Conservation (phyloP, 2,329 filamentous ascomycete species). For the Teratosphaeria pseudoeucalypti region DNA sequence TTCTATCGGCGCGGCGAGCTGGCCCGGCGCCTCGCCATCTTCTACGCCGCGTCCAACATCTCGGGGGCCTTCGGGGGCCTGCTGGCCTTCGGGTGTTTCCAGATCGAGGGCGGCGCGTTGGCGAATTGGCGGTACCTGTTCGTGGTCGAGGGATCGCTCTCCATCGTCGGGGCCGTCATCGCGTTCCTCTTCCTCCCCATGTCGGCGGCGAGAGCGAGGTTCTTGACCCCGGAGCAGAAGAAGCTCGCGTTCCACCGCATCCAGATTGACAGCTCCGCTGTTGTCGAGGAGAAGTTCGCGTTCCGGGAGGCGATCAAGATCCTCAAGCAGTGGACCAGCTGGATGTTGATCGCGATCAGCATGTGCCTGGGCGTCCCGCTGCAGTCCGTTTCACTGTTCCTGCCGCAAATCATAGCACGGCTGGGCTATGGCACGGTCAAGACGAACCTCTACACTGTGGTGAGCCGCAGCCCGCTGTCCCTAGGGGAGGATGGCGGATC, state of each 20-base stretch:
- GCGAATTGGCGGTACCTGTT: conserved; percentile 56
- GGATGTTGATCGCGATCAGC: conserved; percentile 46
- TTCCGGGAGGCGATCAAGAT: conserved; percentile 43
- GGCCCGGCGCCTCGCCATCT: conserved; percentile 58
- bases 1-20: conserved; percentile 66
- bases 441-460: conserved; percentile 57
- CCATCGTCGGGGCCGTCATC: conserved; percentile 49
- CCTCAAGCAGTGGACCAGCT: conserved; percentile 45
- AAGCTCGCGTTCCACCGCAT: conserved; percentile 62
- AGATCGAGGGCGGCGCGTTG: conserved; percentile 39
- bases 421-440: conserved; percentile 47
- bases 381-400: conserved; percentile 46
- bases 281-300: conserved; percentile 47
- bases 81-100: conserved; percentile 51
- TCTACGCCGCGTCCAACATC: conserved; percentile 67
- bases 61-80: conserved; percentile 57
- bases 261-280: conserved; percentile 61
- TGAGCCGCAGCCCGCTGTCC: background rate
- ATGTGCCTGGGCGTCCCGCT: conserved; percentile 50
- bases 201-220: conserved; percentile 53
- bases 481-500: background rate
- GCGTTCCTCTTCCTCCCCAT: conserved; percentile 60
- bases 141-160: conserved; percentile 48
- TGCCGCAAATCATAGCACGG: conserved; percentile 47
- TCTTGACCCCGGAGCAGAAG: conserved; percentile 57